Evolutionary conservation across 2,329 filamentous ascomycete species (phyloP).

Genomic region (Fusarium napiforme): DNA sequence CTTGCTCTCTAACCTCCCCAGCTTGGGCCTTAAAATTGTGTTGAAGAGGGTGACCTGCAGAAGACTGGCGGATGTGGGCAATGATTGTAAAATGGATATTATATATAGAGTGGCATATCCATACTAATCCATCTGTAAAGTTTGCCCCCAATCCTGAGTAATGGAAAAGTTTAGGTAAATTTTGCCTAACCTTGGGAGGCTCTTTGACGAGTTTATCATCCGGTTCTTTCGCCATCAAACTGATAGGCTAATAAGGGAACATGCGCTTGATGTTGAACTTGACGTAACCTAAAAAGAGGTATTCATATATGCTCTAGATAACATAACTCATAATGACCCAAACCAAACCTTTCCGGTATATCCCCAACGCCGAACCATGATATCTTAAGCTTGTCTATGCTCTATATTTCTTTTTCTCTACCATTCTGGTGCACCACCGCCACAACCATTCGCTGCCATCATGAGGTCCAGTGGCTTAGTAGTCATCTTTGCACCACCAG

Average conservation of each 20-base stretch:
- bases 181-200: background rate
- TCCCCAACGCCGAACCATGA: constrained; percentile 15
- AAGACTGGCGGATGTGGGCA: no score
- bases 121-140: no score
- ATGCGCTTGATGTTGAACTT: background rate
- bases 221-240: background rate
- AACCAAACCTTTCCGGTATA: background rate
- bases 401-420: constrained; percentile 39
- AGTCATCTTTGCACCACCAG: constrained; percentile 47
- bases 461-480: constrained; percentile 53
- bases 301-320: constrained; percentile 24
- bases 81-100: no score
- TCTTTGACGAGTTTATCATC: background rate
- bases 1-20: no score
- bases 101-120: no score
- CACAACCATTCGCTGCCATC: constrained; percentile 53
- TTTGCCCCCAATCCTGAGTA: no score
- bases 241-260: background rate
- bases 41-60: no score
- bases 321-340: constrained; percentile 2
- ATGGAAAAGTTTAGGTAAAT: no score
- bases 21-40: no score
- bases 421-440: constrained; percentile 59
- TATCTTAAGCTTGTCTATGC: background rate
- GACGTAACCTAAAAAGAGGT: background rate